Evolutionary conservation across 106 monocot genomes (phyloP), one percentile per base, ranked within the genome.

Genomic region (Apostasia shenzhenica): DNA sequence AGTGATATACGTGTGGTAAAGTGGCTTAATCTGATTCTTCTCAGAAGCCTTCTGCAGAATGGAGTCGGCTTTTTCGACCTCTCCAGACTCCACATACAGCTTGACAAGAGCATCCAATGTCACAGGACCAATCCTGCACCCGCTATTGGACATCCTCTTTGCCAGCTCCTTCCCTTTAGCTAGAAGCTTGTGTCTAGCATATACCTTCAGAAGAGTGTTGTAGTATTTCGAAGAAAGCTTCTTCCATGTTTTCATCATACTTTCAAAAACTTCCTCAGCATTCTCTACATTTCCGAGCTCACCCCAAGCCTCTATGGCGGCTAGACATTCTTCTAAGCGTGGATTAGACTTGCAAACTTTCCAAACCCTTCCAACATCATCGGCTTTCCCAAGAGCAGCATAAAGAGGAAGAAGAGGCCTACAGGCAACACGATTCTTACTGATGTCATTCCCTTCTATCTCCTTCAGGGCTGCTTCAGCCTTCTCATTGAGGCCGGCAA

Each of bases 311-410:
- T 84, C 80, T 42, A 97, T 89, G 12, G 86, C 84, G 48, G 89
- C 78, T 55, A 84, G 55, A 52, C 59, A 72, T 57, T 85, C 85
- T 8, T 70, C 61, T 37, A 69, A 2, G 45, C 37, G 55, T 10
- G 85, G 78, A 14, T 73, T 72, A 45, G 38, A 11, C 73, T 75
- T 46, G 42, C 85, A 85, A 6, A 66, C 59, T 47, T 91, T 78
- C 94, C 94, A 95, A 41, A 95, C 65, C 70, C 94, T 91, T 48
- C 54, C 77, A 1, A 95, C 91, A 13, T 95, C 94, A 43, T 83
- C 91, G 38, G 48, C 70, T 45, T 79, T 83, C 11, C 85, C 88
- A 37, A 95, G 79, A 67, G 76, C 14, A 14, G 86, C 88, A 80
- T 88, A 88, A 7, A 91, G 67, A 53, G 82, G 77, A 48, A 95